phyloP scores from a whole-genome alignment of 2,329 filamentous ascomycete genomes.

The Alternaria brassicae region DNA sequence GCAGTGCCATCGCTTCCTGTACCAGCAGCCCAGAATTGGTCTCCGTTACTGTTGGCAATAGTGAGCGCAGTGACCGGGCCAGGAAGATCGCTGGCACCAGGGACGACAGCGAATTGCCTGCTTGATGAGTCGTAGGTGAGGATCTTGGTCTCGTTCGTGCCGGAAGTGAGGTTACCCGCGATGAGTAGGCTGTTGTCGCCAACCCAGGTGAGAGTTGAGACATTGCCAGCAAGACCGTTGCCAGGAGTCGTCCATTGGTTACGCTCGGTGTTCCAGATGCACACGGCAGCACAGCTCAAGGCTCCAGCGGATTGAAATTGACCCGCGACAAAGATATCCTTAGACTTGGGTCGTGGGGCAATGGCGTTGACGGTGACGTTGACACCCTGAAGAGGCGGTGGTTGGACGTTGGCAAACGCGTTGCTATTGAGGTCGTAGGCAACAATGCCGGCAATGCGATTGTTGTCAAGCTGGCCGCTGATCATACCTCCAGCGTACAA shows the following conservation, averaged over 20 bases:
- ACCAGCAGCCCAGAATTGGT: conserved; percentile 84
- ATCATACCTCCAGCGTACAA: conserved; percentile 86
- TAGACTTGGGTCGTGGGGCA: conserved; percentile 70
- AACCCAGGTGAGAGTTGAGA: conserved; percentile 78
- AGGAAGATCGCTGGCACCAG: conserved; percentile 70
- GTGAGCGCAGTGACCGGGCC: conserved; percentile 81
- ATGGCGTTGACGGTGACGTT: conserved; percentile 79
- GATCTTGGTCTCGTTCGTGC: conserved; percentile 70
- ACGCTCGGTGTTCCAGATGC: conserved; percentile 73
- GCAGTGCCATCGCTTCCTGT: conserved; percentile 70
- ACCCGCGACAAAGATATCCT: conserved; percentile 85
- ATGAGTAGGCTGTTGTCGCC: conserved; percentile 74
- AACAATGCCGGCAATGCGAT: conserved; percentile 74
- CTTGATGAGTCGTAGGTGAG: conserved; percentile 74
- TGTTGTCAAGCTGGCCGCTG: conserved; percentile 71
- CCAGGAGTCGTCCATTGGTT: conserved; percentile 84
- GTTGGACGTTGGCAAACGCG: conserved; percentile 70
- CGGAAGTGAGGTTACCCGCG: conserved; percentile 76
- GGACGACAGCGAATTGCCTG: conserved; percentile 70
- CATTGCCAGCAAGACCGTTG: conserved; percentile 71
- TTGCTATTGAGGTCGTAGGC: conserved; percentile 76
- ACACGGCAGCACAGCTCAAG: conserved; percentile 81
- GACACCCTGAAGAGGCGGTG: conserved; percentile 74
- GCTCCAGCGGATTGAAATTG: conserved; percentile 83
- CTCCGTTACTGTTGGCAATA: conserved; percentile 73